Base-by-base conservation (phyloP, 192 early-diverging fungal genomes). In the Entophlyctis helioformis region DNA sequence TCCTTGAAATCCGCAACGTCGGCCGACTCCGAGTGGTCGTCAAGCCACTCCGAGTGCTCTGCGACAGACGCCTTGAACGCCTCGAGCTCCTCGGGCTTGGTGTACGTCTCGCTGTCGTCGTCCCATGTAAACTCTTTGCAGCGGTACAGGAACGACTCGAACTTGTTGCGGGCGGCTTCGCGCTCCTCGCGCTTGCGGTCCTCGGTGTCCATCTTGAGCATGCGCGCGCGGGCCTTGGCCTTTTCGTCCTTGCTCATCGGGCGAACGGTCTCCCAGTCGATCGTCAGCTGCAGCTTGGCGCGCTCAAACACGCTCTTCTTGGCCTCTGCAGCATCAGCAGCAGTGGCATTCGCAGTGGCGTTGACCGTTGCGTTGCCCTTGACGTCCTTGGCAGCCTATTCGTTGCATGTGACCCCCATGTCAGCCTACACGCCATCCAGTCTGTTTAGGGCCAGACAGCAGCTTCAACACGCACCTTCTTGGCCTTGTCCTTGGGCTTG, bases 111-210 rank as follows among this genome's bases (percentile, higher is more conserved):
- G 33, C 82, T 67, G 26, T 76, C 76, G 26, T 88, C 84, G 41
- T 87, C 81, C 36, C 86, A 74, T 38, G 86, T 62, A 42, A 89
- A 75, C 41, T 93, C 90, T 39, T 84, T 85, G 31, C 79, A 59
- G 27, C 75, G 76, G 65, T 96, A 98, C 25, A 95, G 67, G 62
- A 86, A 92, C 2, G 87, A 65, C 59, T 98, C 96, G 19, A 98
- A 72, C 39, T 67, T 68, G 67, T 98, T 98, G 32, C 73, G 59
- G 18, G 91, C 87, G 55, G 82, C 84, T 62, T 89, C 89, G 28
- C 76, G 80, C 5, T 72, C 70, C 26, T 67, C 69, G 45, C 83
- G 84, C 15, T 64, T 54, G 2, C 54, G 38, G 64, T 96, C 91
- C 46, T 72, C 70, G 24, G 57, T 47, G 50, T 98, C 91, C 67